Evolutionary conservation across 768 basidiomycete species (phyloP).

Genomic region (Termitomyces sp.): DNA sequence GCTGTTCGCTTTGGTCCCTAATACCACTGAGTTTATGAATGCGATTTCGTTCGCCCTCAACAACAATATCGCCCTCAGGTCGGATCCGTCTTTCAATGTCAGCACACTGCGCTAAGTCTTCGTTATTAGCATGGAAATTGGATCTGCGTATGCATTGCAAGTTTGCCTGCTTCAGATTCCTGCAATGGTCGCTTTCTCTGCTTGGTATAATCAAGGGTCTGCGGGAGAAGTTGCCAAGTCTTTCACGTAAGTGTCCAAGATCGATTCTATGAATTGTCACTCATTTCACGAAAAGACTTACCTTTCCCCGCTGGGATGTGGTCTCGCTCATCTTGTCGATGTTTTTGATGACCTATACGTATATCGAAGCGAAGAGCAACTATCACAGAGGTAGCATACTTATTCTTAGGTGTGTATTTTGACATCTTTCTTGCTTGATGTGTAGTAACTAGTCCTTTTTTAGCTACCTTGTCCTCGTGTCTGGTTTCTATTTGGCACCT

Average conservation of each 20-base stretch:
- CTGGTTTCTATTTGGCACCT: slow-evolving; percentile 95
- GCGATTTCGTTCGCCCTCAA: slow-evolving; percentile 97
- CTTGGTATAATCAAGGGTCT: slow-evolving; percentile 83
- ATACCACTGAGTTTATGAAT: slow-evolving; percentile 99
- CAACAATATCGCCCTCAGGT: slow-evolving; percentile 96
- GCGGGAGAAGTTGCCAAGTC: slow-evolving; percentile 86
- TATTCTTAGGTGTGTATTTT: slow-evolving; percentile 66
- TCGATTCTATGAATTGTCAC: background rate
- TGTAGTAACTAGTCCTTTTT: slow-evolving; percentile 7
- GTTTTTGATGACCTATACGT: slow-evolving; percentile 97
- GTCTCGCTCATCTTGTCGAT: slow-evolving; percentile 92
- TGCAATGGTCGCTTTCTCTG: slow-evolving; percentile 98
- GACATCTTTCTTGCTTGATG: background rate
- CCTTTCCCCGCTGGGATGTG: slow-evolving; percentile 98
- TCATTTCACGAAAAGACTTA: slow-evolving; percentile 50
- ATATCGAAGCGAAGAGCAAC: slow-evolving; percentile 98
- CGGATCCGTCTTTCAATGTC: background rate
- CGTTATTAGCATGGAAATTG: slow-evolving; percentile 88
- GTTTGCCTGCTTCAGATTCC: slow-evolving; percentile 97
- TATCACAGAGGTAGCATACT: slow-evolving; percentile 97
- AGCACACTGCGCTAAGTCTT: background rate
- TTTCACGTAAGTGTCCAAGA: slow-evolving; percentile 71
- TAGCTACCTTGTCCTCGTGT: slow-evolving; percentile 86
- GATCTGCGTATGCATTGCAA: slow-evolving; percentile 97
- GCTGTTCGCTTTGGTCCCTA: slow-evolving; percentile 94